A percentile compares a stretch with the other conserved stretches of the same genome.
phyloP scores from a whole-genome alignment of 306 rosid species.

The Canavalia gladiata region DNA sequence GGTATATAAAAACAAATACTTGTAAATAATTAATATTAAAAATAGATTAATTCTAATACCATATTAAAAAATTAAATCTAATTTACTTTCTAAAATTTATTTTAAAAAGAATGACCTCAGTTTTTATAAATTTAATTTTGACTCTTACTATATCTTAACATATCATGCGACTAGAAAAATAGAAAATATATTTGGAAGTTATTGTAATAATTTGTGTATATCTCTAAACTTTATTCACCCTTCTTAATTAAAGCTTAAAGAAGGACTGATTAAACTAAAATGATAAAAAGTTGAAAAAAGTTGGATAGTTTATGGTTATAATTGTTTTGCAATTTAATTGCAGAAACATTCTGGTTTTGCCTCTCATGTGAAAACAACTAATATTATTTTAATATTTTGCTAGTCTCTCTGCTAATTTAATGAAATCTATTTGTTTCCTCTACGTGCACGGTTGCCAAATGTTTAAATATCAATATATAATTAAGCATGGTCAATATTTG shows the following conservation, averaged over 20 bases:
- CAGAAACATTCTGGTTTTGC: not conserved
- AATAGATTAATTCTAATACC: no score
- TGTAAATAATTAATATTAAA: no score
- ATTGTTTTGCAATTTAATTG: not conserved
- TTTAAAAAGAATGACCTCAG: no score
- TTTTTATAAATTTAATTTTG: no score
- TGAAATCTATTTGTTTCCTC: not conserved
- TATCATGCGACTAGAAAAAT: no score
- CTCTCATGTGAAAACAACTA: conserved; percentile 1
- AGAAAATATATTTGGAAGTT: no score
- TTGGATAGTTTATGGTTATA: not conserved
- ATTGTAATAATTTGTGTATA: no score
- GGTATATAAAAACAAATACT: no score
- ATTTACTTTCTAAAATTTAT: no score
- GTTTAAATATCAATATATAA: not conserved
- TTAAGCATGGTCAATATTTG: conserved; percentile 9
- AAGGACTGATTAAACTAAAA: not conserved
- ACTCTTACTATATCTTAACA: no score
- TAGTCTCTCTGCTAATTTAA: not conserved
- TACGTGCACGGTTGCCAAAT: conserved; percentile 5
- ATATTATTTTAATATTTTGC: not conserved
- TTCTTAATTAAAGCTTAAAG: not conserved
- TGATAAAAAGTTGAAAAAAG: not conserved
- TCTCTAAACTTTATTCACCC: not conserved
- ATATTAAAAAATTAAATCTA: no score